Evolutionary conservation across 2,329 filamentous ascomycete genomes (phyloP).

Genomic region (Cordyceps cicadae): DNA sequence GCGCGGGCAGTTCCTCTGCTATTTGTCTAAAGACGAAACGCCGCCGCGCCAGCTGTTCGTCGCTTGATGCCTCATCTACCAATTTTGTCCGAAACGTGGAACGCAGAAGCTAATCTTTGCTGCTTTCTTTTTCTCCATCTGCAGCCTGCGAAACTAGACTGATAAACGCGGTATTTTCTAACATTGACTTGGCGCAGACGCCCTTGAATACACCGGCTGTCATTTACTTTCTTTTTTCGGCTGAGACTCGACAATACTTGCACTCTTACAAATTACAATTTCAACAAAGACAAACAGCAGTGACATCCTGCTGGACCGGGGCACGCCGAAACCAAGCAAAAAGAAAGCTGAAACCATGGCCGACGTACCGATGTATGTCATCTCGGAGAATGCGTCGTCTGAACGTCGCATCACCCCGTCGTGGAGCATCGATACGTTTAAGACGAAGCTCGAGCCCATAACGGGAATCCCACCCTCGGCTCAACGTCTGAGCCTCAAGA

Average conservation of each 20-base stretch:
- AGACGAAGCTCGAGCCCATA: constrained; percentile 81
- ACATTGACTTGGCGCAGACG: no score
- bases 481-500: constrained; percentile 68
- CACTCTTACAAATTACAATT: no score
- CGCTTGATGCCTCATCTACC: background rate
- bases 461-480: constrained; percentile 79
- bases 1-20: background rate
- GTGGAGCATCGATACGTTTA: constrained; percentile 81
- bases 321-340: background rate
- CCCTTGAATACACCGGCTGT: no score
- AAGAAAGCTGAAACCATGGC: constrained; percentile 38
- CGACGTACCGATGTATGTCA: constrained; percentile 68
- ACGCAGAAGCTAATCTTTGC: background rate
- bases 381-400: constrained; percentile 68
- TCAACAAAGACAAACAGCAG: background rate
- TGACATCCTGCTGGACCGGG: background rate
- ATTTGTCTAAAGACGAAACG: background rate
- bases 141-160: no score
- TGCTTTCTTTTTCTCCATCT: background rate
- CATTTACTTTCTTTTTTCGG: no score
- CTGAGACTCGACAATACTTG: no score
- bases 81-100: background rate
- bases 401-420: constrained; percentile 88
- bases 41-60: background rate
- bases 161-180: no score